These are phyloP conservation scores for Coemansia sp. DNA, from an alignment of 192 early-diverging fungal genomes.

Conservation along the genomic window DNA sequence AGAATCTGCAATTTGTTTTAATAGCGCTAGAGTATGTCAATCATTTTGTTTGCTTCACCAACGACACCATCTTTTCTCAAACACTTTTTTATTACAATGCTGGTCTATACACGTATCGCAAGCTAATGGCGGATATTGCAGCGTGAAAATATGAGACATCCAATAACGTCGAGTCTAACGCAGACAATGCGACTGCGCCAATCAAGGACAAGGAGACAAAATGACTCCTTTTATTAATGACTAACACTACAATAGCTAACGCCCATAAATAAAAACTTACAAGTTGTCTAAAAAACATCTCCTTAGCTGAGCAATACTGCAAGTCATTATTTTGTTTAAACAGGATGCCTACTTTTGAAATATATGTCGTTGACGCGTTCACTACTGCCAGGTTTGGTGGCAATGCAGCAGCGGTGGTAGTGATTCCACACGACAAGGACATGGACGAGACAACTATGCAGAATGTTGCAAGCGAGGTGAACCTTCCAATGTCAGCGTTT, in stretches of 20 bases:
- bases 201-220: not conserved
- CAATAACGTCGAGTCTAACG: not conserved
- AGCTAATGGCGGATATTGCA: not conserved
- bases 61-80: not conserved
- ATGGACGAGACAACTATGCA: slow-evolving; percentile 11
- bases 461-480: slow-evolving; percentile 41
- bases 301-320: no score
- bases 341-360: not conserved
- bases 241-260: not conserved
- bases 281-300: no score
- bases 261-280: no score
- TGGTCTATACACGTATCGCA: not conserved
- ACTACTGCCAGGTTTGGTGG: slow-evolving; percentile 26
- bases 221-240: not conserved
- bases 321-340: not conserved
- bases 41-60: not conserved
- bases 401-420: slow-evolving; percentile 27
- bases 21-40: not conserved
- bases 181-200: not conserved
- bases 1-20: not conserved
- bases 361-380: slow-evolving; percentile 28
- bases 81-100: not conserved
- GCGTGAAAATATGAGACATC: not conserved
- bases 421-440: slow-evolving; percentile 8
- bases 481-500: slow-evolving; percentile 51